A percentile compares a stretch with the other conserved stretches of the same genome.
Evolutionary conservation across 2,329 filamentous ascomycete genomes (phyloP).

Genomic region (Golovinomyces cichoracearum): DNA sequence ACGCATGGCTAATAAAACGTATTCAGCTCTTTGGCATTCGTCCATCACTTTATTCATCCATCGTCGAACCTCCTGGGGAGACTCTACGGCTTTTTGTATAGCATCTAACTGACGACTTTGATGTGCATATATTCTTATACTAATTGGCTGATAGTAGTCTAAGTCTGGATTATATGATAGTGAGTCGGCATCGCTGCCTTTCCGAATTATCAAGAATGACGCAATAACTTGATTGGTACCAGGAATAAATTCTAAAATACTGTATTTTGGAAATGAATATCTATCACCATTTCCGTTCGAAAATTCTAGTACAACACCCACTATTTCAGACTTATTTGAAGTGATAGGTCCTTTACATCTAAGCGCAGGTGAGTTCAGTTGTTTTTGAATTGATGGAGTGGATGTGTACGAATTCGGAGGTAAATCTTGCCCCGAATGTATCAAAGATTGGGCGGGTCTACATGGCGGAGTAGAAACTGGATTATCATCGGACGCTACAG

Average conservation of each 20-base stretch:
- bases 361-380: slow-evolving; percentile 24
- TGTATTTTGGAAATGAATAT: slow-evolving; percentile 55
- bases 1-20: slow-evolving; percentile 39
- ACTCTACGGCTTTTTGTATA: slow-evolving; percentile 33
- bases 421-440: slow-evolving; percentile 3
- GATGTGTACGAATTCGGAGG: slow-evolving; percentile 5
- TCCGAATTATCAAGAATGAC: slow-evolving; percentile 53
- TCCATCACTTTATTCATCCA: slow-evolving; percentile 50
- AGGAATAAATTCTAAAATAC: slow-evolving; percentile 44
- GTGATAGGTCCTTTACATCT: slow-evolving; percentile 34
- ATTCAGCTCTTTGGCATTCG: slow-evolving; percentile 41
- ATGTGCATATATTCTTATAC: slow-evolving; percentile 29
- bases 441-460: slow-evolving; percentile 5
- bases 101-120: slow-evolving; percentile 33
- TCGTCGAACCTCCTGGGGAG: slow-evolving; percentile 32
- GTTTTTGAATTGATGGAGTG: slow-evolving; percentile 8
- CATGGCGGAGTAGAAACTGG: neutral
- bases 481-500: neutral
- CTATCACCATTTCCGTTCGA: slow-evolving; percentile 41
- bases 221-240: slow-evolving; percentile 32
- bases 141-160: slow-evolving; percentile 56
- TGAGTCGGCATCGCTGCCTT: slow-evolving; percentile 36
- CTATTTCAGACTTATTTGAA: slow-evolving; percentile 30
- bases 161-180: slow-evolving; percentile 34
- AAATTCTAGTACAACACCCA: slow-evolving; percentile 46